Evolutionary conservation across 768 basidiomycete species (phyloP), one percentile per base, ranked within the genome.

Genomic region (Termitomyces sp.): DNA sequence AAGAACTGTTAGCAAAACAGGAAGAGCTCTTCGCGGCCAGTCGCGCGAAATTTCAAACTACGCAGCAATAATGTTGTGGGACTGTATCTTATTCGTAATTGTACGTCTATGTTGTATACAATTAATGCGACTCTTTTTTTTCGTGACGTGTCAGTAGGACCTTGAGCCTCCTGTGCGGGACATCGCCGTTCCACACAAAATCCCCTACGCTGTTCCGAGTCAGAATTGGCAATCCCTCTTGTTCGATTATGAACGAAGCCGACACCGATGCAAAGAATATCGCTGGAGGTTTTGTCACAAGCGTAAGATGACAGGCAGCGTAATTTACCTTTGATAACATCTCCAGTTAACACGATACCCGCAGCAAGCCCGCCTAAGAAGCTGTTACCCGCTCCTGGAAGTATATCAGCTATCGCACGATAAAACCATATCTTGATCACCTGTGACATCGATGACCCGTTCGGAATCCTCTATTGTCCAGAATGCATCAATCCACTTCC

Each of bases 21-120:
- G 91, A 98, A 69, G 83, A 84, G 62, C 76, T 99, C 26, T 98
- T 99, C 66, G 95, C 94, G n/a, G 87, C 87, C 46, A 92, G 91
- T 70, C 84, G 90, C 63, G 90, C 88, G 40, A 89, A 81, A 74
- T 92, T 82, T 68, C 82, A 86, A 65, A 84, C 85, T 59, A 76
- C 76, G 7, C 83, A 82, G 67, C 81, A 79, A 71, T 80, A 72
- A 71, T 61, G 59, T 47, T 55, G 32, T 59, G 22, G 5, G 35
- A 52, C 54, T 62, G 53, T 62, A 60, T 61, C 54, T 62, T 63
- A 61, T 61, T 60, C 61, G 60, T 63, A 63, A 55, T 63, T 65
- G 63, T 66, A 63, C 54, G 56, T 59, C 59, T 64, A 64, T 41
- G 56, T 60, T 72, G 69, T 72, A 70, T 70, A 65, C 68, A 66